Evolutionary conservation across 2,329 filamentous ascomycete species (phyloP), one percentile per base, ranked within the genome.

Genomic region (Diaporthe nobilis): DNA sequence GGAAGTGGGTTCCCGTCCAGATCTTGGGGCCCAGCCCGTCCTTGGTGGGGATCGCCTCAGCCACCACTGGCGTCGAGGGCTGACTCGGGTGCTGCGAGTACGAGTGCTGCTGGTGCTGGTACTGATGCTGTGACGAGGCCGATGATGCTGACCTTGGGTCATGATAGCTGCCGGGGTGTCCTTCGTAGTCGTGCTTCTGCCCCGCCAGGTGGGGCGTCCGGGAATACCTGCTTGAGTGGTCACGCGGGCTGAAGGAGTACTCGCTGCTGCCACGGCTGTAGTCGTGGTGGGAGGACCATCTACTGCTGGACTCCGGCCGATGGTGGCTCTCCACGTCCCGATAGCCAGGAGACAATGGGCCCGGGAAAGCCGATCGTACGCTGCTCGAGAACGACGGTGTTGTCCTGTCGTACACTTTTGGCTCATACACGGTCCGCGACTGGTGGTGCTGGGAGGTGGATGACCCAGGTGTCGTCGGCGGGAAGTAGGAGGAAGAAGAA

Each of bases 11-110:
- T 37, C 92, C 92, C 1, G 91, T 93, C 92, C 92, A 93, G 76
- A 93, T 93, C 85, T 92, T 93, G 17, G 92, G 91, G 0, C 91
- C 91, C 20, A 93, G 83, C 1, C 89, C 89, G 80, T 93, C 91
- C 82, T 92, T 92, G 20, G 86, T 85, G 0, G 87, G 84, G 13
- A 86, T 79, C 2, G 85, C 85, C 67, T 90, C 89, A 1, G 85
- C 84, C 9, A 79, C 81, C 28, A 81, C 81, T 7, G 79, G 79
- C 73, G 79, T 81, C 1, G 81, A 76, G 5, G 82, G 80, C 20
- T 82, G 81, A 79, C 80, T 28, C 81, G 82, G 60, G 82, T 80
- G 61, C 37, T 71, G 71, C 20, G 58, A 37, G 47, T 73, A 73
- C 20, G 34, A n/a, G n/a, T 73, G 71, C 6, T 71, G 75, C 31